A percentile compares a stretch with the other conserved stretches of the same genome.
Conservation (phyloP, 2,329 filamentous ascomycete genomes). For the Drechslerella stenobrocha region DNA sequence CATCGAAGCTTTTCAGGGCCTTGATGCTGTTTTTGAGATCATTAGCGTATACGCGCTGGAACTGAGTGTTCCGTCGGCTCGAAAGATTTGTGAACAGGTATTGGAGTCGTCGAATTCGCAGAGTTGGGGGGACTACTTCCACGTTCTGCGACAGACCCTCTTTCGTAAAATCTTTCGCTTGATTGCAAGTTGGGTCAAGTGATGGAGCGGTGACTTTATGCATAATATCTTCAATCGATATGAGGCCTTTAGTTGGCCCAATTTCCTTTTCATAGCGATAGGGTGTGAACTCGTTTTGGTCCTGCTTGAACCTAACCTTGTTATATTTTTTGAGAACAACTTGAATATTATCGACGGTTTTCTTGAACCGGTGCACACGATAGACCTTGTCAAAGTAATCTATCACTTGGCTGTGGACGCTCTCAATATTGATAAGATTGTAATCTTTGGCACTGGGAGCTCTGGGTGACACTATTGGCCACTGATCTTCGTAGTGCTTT, state of each 20-base stretch:
- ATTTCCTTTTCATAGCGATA: not conserved
- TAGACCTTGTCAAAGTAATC: constrained; percentile 11
- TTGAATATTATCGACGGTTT: constrained; percentile 16
- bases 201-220: constrained; percentile 6
- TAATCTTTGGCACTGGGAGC: constrained; percentile 2
- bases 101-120: constrained; percentile 29
- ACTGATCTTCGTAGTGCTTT: constrained; percentile 10
- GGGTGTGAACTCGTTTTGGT: constrained; percentile 6
- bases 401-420: constrained; percentile 8
- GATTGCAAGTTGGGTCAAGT: not conserved
- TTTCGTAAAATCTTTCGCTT: constrained; percentile 22
- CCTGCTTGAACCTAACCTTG: not conserved
- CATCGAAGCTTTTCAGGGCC: constrained; percentile 40
- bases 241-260: not conserved
- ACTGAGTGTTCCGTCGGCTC: constrained; percentile 22
- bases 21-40: constrained; percentile 46
- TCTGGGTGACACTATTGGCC: constrained; percentile 6
- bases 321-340: not conserved
- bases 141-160: constrained; percentile 9
- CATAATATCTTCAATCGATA: constrained; percentile 20
- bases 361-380: constrained; percentile 6
- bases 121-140: constrained; percentile 17
- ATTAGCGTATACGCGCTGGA: constrained; percentile 46
- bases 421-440: constrained; percentile 13
- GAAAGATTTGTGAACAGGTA: constrained; percentile 17